Evolutionary conservation across 2,329 filamentous ascomycete species (phyloP).

Genomic region (Fusarium xylarioides): DNA sequence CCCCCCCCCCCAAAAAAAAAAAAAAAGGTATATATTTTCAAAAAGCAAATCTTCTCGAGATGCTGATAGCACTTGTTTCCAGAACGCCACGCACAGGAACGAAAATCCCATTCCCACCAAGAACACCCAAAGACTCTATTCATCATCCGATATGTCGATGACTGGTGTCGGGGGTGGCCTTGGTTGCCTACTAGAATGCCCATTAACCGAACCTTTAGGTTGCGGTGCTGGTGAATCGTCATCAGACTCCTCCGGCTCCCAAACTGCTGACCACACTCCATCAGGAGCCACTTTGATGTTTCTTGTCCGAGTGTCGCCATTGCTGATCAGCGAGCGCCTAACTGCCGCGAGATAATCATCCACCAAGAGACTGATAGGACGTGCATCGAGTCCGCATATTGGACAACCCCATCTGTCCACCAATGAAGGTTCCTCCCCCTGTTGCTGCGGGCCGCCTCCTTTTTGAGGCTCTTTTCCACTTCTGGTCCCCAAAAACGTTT

Average conservation of each 20-base stretch:
- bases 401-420: slow-evolving; percentile 88
- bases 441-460: slow-evolving; percentile 4
- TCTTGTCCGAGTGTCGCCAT: slow-evolving; percentile 39
- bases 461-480: slow-evolving; percentile 52
- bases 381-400: slow-evolving; percentile 79
- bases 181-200: slow-evolving; percentile 3
- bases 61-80: slow-evolving; percentile 14
- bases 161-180: slow-evolving; percentile 26
- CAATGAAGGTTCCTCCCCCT: slow-evolving; percentile 58
- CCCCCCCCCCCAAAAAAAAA: too few species aligned
- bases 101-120: neutral
- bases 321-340: slow-evolving; percentile 57
- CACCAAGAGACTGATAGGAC: slow-evolving; percentile 74
- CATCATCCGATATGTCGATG: slow-evolving; percentile 45
- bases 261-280: slow-evolving; percentile 48
- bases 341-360: slow-evolving; percentile 79
- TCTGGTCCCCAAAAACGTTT: slow-evolving; percentile 79
- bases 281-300: slow-evolving; percentile 43
- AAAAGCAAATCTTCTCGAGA: slow-evolving; percentile 22
- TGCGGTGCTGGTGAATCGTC: slow-evolving; percentile 35
- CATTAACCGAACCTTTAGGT: neutral
- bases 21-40: slow-evolving; percentile 32
- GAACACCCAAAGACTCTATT: slow-evolving; percentile 1
- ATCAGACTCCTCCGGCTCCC: slow-evolving; percentile 44
- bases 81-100: slow-evolving; percentile 15